Base-by-base conservation (phyloP, 1,284 basidiomycete genomes). In the Cryptococcus wingfieldii region DNA sequence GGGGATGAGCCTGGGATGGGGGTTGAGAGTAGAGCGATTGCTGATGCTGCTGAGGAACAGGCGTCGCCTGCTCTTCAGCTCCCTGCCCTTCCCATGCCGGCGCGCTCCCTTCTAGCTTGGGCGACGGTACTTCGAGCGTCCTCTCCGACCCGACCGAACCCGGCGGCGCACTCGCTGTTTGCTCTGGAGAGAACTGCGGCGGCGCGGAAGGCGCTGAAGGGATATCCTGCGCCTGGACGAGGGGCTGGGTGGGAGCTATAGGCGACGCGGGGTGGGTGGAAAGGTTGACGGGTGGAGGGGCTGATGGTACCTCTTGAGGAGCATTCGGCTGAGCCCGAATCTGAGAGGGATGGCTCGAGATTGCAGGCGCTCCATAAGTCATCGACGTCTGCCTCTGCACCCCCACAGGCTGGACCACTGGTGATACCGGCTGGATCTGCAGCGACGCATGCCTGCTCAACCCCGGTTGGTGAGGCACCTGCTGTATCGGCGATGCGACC, bases 211-310 rank as follows among this genome's bases (percentile, higher is more conserved):
- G 51, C 13, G 47, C 14, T 38, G 37, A 28, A 13, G 18, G 52
- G 41, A 46, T 49, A 67, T 68, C 38, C 77, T 51, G 59, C 14
- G 43, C 13, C 28, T 37, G 42, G n/a, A 31, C 14, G 13, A 44
- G 39, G 8, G 49, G 39, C 38, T 51, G 51, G 16, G 47, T 31
- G 55, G 59, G 10, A 51, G 5, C 48, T 47, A 34, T 59, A 6
- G 63, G 66, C 13, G 62, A 59, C 34, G 54, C 54, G 16, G 61
- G 68, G 51, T 64, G 69, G 19, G 56, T 66, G 1, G 66, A 55
- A n/a, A 63, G 42, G 48, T 64, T 63, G 31, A 69, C 56, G n/a
- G 64, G 63, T 16, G 64, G 56, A 16, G 66, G 60, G 41, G 64
- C 57, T 43, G 48, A 46, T 13, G 45, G 27, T 23, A 46, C 16